Base-by-base conservation (phyloP, 371 early-diverging fungal genomes). In the Rhizopus stolonifer region DNA sequence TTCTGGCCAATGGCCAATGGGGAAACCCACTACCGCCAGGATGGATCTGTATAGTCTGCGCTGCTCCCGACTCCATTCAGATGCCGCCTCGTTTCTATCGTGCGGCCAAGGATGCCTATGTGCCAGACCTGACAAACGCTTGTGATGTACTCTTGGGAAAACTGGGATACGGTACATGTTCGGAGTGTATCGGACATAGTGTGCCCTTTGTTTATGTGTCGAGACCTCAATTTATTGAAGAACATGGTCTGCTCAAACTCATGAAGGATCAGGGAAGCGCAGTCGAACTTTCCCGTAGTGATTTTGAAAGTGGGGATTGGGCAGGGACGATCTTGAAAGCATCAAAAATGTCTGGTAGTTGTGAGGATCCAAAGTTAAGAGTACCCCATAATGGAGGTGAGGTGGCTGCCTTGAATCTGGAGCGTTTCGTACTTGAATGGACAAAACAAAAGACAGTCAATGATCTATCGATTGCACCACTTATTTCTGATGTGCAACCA, bases 151-250 rank as follows among this genome's bases (percentile, higher is more conserved):
- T 90, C 5, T 74, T 89, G 36, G 90, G 90, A 14, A 91, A 91
- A 61, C 60, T 86, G 31, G 92, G 92, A 3, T 91, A 90, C 64
- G 89, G 89, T 24, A 89, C 88, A 1, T 91, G 92, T 60, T 84
- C 88, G 4, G 92, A 91, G 64, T 85, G 86, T 45, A 85, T 89
- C 21, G 89, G 86, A 3, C 87, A 87, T 56, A 61, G 68, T 1
- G 84, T 78, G 7, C 87, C 92, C 1, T 76, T 91, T 48, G 81
- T 91, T 2, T 91, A 88, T 54, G 87, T 91, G 3, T 77, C 88
- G 9, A 67, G 92, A 63, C 88, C 88, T 4, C 86, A 84, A 43
- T 91, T 91, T 59, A 84, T 85, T 21, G 92, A 91, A 54, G 92
- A 91, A 60, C 76, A 70, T 21, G 92, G 90, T 0, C 52, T 91